A percentile compares a stretch with the other conserved stretches of the same genome.
phyloP scores from a whole-genome alignment of 257 asterid genomes.

The Fraxinus anomala region DNA sequence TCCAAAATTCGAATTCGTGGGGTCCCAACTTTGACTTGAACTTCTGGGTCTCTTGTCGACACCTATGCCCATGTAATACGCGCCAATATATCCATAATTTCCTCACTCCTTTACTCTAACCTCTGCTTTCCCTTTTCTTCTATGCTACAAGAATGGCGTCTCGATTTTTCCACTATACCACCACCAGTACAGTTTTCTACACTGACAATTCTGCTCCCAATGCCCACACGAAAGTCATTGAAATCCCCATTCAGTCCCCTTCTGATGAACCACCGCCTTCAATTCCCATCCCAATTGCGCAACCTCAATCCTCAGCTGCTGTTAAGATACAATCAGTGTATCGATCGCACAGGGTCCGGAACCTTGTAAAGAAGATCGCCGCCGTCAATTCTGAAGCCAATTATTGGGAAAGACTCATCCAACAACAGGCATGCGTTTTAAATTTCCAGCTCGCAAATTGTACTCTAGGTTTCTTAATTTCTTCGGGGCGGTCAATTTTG shows the following conservation, averaged over 20 bases:
- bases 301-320: conserved; percentile 43
- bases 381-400: conserved; percentile 75
- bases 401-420: conserved; percentile 71
- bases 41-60: too few species aligned
- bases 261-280: conserved; percentile 31
- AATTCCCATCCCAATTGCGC: conserved; percentile 24
- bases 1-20: too few species aligned
- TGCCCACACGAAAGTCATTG: conserved; percentile 28
- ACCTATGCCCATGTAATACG: too few species aligned
- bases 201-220: conserved; percentile 44
- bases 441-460: not conserved
- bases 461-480: not conserved
- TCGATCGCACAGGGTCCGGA: conserved; percentile 63
- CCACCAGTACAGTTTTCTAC: conserved; percentile 33
- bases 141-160: conserved; percentile 36
- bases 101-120: conserved; percentile 15
- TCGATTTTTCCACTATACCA: conserved; percentile 31
- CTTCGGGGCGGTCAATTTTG: not conserved
- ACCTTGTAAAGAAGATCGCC: conserved; percentile 62
- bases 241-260: conserved; percentile 40
- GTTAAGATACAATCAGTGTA: conserved; percentile 71
- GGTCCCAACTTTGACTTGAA: too few species aligned
- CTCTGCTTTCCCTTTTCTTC: conserved; percentile 6
- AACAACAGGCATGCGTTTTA: conserved; percentile 62
- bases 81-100: not conserved